These are phyloP conservation scores for Avena atlantica DNA, from an alignment of 176 grass and related monocot genomes.

Conservation along the genomic window DNA sequence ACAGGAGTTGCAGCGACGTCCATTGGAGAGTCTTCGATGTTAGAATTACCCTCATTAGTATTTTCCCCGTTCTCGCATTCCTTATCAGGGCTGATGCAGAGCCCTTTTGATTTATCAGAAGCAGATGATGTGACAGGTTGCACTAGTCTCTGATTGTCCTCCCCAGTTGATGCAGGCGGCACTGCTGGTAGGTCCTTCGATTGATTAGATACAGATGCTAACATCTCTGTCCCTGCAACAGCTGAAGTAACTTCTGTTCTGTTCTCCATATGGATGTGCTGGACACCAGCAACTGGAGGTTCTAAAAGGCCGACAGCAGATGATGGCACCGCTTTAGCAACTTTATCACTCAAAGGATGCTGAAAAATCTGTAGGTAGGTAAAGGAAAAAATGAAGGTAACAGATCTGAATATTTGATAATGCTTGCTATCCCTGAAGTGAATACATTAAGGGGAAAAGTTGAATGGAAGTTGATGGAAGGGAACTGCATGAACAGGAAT, in stretches of 20 bases:
- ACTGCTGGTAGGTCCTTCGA: conserved; percentile 54
- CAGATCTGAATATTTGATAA: conserved; percentile 16
- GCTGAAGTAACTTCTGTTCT: conserved; percentile 64
- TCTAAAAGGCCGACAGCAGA: conserved; percentile 61
- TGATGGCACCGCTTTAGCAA: conserved; percentile 47
- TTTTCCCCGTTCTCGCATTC: conserved; percentile 63
- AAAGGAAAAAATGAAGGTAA: conserved; percentile 38
- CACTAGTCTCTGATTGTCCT: conserved; percentile 50
- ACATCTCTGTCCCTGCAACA: conserved; percentile 78
- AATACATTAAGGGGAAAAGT: conserved; percentile 19
- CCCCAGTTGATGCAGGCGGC: conserved; percentile 47
- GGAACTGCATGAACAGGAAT: conserved; percentile 33
- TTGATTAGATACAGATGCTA: conserved; percentile 76
- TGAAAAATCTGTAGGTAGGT: conserved; percentile 88
- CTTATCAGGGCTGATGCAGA: conserved; percentile 60
- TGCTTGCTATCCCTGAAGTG: conserved; percentile 32
- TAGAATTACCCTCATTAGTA: conserved; percentile 67
- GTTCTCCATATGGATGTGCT: conserved; percentile 69
- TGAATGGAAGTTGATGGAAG: conserved; percentile 17
- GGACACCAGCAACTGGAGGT: conserved; percentile 50
- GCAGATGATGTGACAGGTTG: conserved; percentile 53
- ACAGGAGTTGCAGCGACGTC: conserved; percentile 55
- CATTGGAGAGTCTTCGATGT: conserved; percentile 61
- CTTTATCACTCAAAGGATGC: conserved; percentile 78
- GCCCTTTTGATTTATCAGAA: conserved; percentile 66